Evolutionary conservation across 768 basidiomycete species (phyloP).

Genomic region (Porpolomopsis calyptriformis): DNA sequence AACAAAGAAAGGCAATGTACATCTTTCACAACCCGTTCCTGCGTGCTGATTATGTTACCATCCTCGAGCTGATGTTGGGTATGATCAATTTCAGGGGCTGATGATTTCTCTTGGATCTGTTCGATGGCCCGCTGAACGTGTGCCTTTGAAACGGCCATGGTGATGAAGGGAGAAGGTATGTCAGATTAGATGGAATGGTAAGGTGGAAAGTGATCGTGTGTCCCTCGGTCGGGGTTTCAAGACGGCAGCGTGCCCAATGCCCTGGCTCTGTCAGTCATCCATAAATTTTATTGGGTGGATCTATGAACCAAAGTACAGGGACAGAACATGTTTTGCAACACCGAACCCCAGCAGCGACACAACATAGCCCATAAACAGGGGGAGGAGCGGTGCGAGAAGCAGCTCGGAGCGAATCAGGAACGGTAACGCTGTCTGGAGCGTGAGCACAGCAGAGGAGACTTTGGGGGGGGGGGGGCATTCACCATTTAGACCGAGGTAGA

Average conservation of each 20-base stretch:
- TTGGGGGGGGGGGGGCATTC: constrained; percentile 4
- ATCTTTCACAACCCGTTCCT: constrained; percentile 94
- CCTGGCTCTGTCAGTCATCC: neutral
- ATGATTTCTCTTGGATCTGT: constrained; percentile 45
- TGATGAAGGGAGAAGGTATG: neutral
- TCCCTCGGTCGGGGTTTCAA: constrained; percentile 6
- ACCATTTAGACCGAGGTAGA: constrained; percentile 82
- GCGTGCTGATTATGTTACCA: constrained; percentile 82
- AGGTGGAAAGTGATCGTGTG: neutral
- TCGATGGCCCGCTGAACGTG: constrained; percentile 61
- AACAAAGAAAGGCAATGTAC: constrained; percentile 33
- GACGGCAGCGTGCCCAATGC: neutral
- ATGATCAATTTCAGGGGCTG: constrained; percentile 68
- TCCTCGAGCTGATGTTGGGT: constrained; percentile 90
- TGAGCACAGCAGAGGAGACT: constrained; percentile 4
- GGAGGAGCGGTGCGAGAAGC: constrained; percentile 81
- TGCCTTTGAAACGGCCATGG: constrained; percentile 5
- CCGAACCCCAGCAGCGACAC: constrained; percentile 87
- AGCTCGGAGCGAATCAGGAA: constrained; percentile 87
- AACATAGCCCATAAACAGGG: constrained; percentile 78
- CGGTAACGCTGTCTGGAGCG: constrained; percentile 61
- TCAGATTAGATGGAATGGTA: neutral
- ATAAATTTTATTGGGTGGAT: too few relatives aligned
- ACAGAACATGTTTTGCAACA: constrained; percentile 71
- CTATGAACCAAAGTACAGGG: constrained; percentile 61